Evolutionary conservation across 129 eudicot species (phyloP).

Genomic region (Arctium lappa): DNA sequence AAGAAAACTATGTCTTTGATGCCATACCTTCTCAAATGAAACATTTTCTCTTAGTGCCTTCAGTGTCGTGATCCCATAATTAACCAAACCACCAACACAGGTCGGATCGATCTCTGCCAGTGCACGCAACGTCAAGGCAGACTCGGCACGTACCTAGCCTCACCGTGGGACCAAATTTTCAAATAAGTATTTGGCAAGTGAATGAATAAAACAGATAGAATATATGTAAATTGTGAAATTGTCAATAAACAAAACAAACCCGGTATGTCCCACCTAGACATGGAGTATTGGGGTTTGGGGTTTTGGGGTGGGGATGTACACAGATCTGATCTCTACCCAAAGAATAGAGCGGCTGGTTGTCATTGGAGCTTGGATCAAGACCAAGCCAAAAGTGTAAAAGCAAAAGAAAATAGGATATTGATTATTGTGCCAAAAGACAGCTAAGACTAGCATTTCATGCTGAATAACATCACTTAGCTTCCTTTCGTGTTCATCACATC

Average conservation of each 20-base stretch:
- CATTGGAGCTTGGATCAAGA: background rate
- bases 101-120: conserved; percentile 95
- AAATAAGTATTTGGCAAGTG: conserved; percentile 5
- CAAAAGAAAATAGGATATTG: background rate
- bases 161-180: background rate
- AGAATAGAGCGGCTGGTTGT: background rate
- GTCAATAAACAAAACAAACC: background rate
- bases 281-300: background rate
- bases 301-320: background rate
- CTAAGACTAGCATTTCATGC: background rate
- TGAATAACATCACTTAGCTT: background rate
- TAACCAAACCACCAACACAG: conserved; percentile 94
- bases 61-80: conserved; percentile 82
- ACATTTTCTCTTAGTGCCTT: conserved; percentile 81
- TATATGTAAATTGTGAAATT: background rate
- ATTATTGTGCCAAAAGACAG: background rate
- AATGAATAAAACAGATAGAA: conserved; percentile 18
- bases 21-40: conserved; percentile 78
- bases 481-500: background rate
- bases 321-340: background rate
- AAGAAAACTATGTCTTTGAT: background rate
- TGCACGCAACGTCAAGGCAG: conserved; percentile 85
- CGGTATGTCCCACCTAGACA: background rate
- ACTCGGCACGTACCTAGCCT: conserved; percentile 85
- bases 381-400: background rate